Evolutionary conservation across 2,329 filamentous ascomycete genomes (phyloP), one percentile per base, ranked within the genome.

Genomic region (Diaporthe sp.): DNA sequence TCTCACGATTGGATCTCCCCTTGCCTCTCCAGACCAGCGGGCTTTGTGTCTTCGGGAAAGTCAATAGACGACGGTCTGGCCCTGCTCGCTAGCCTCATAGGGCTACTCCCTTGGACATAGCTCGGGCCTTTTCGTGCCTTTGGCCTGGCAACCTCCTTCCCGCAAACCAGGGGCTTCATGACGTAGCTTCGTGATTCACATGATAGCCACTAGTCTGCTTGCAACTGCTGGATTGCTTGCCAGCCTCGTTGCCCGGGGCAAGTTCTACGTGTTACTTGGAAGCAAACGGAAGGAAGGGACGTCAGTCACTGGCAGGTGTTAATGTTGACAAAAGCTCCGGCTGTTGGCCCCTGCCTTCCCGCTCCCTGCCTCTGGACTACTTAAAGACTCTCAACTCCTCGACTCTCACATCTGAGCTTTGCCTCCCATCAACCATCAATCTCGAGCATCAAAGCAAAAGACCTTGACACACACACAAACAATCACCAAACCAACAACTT

Each of bases 361-460:
- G 49, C 42, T 17, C 17, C 68, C 51, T 39, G 28, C 28, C 28
- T 58, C 34, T 22, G 44, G 39, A 75, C 22, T 75, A 75, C 59
- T 72, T 75, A 75, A 75, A 53, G 71, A 17, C 57, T 34, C 58
- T 46, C 49, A n/a, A 12, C 28, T 55, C 58, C 73, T 72, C 68
- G 19, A 44, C n/a, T 57, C 15, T 4, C n/a, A 46, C 39, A 3
- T 8, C 22, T 12, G 12, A 6, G 5, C 10, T 42, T 34, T 46
- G 19, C 42, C 62, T 42, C 67, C 69, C 22, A 76, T 15, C 74
- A 75, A 78, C 75, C 74, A 76, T 74, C 77, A 74, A 69, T n/a
- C 67, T 72, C 72, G 34, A 65, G 25, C 42, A 65, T 31, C 61
- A 65, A 65, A 65, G 59, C 61, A 25, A 44, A 65, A 65, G 58